These are phyloP conservation scores for Chrysophaeum taylorii DNA, from an alignment of 352 stramenopile genomes.

Conservation along the genomic window DNA sequence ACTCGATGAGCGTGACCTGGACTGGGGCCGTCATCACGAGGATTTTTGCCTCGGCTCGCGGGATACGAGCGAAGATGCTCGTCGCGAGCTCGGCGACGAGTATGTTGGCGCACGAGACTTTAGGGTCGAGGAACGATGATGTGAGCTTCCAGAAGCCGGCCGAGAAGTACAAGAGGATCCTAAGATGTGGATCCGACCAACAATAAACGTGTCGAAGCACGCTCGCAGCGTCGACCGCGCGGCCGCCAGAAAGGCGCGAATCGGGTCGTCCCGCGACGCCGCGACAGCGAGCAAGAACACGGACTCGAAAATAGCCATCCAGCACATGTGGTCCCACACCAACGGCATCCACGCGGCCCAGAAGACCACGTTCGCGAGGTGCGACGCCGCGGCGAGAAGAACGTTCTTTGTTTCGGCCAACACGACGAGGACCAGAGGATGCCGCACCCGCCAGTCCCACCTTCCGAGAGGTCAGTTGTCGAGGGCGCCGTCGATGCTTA, in stretches of 20 bases:
- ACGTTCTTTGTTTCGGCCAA: too few relatives aligned
- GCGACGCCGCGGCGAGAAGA: not conserved
- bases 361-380: not conserved
- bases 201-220: too few relatives aligned
- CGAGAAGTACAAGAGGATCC: conserved; percentile 8
- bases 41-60: not conserved
- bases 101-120: not conserved
- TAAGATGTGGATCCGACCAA: too few relatives aligned
- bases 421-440: not conserved
- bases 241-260: not conserved
- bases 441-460: not conserved
- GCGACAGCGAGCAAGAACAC: too few relatives aligned
- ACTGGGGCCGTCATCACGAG: not conserved
- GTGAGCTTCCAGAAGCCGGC: conserved; percentile 14
- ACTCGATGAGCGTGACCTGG: conserved; percentile 1
- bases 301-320: not conserved
- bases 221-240: not conserved
- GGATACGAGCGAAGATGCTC: not conserved
- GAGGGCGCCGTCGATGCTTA: conserved; percentile 3
- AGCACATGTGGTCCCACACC: conserved; percentile 14
- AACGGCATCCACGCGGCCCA: not conserved
- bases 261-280: too few relatives aligned
- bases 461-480: not conserved
- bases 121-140: not conserved
- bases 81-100: conserved; percentile 12